Percentiles rank a stretch among this genome's conserved stretches.
Conservation (phyloP, 2,329 filamentous ascomycete species). For the Calonectria leucothoes region DNA sequence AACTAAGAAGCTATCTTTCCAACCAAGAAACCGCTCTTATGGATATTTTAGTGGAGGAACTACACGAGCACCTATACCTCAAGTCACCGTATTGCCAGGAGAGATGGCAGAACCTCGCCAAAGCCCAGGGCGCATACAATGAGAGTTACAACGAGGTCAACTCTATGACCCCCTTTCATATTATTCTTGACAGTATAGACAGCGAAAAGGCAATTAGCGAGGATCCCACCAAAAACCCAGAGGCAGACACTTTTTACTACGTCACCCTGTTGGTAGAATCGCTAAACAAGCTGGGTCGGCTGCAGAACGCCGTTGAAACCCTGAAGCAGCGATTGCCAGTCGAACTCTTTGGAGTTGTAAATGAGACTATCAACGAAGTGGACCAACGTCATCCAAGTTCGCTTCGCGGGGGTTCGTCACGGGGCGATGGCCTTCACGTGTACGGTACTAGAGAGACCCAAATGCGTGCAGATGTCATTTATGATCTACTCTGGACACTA, state of each 20-base stretch:
- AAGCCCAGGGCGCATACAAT: conserved; percentile 68
- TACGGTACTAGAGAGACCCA: conserved; percentile 78
- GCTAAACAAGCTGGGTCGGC: conserved; percentile 86
- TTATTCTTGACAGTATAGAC: conserved; percentile 71
- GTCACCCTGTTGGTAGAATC: conserved; percentile 89
- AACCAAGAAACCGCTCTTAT: conserved; percentile 94
- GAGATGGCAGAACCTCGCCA: conserved; percentile 87
- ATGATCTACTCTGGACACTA: conserved; percentile 90
- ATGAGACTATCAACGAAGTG: conserved; percentile 93
- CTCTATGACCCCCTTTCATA: conserved; percentile 65
- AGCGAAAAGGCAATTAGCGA: conserved; percentile 75
- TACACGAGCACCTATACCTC: conserved; percentile 96
- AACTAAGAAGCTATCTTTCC: conserved; percentile 86
- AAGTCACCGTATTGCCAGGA: conserved; percentile 98
- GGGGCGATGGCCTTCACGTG: conserved; percentile 68
- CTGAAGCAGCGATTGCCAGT: conserved; percentile 94
- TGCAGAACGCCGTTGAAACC: conserved; percentile 88
- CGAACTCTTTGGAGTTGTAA: conserved; percentile 92
- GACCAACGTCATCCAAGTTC: conserved; percentile 93
- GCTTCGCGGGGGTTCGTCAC: conserved; percentile 67
- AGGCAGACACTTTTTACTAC: conserved; percentile 95
- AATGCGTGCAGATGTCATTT: conserved; percentile 85
- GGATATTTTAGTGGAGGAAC: conserved; percentile 95
- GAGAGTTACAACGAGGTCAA: conserved; percentile 61
- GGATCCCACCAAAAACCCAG: conserved; percentile 92